Conservation (phyloP, 139 green algal species). For the Micractinium conductrix region DNA sequence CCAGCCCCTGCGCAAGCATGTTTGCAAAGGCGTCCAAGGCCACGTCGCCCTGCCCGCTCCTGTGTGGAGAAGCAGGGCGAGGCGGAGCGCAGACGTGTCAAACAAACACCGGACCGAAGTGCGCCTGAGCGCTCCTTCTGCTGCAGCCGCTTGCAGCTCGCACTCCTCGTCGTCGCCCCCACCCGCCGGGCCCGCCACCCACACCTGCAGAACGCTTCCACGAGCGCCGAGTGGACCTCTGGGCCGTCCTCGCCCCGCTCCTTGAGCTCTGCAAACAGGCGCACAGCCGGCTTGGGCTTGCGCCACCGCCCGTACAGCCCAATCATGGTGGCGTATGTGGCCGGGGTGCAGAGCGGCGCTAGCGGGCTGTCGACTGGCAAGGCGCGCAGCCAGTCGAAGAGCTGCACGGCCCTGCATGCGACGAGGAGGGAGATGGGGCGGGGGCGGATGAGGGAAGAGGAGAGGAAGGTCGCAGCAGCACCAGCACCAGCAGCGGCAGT, state of each 20-base stretch:
- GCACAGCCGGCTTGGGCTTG: conserved; percentile 24
- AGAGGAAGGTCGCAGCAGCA: no score
- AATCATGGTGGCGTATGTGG: conserved; percentile 65
- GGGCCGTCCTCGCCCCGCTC: conserved; percentile 20
- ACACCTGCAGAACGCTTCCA: conserved; percentile 78
- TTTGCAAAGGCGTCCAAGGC: conserved; percentile 33
- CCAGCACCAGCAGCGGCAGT: no score
- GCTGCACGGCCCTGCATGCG: conserved; percentile 52
- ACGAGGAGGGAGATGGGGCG: background rate
- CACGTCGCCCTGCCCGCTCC: conserved; percentile 21
- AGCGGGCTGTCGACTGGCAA: conserved; percentile 46
- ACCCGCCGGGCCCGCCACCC: background rate
- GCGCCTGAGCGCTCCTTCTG: no score
- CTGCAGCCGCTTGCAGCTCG: no score
- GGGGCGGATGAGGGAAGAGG: no score
- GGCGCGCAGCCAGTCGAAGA: conserved; percentile 69
- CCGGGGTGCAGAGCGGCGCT: conserved; percentile 53
- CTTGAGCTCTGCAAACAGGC: conserved; percentile 21
- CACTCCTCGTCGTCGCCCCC: no score
- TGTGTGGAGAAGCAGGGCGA: no score
- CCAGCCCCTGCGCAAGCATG: conserved; percentile 24
- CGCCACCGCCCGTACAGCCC: conserved; percentile 64
- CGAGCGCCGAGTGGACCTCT: conserved; percentile 76
- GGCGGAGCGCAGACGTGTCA: no score
- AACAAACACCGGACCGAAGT: no score